Evolutionary conservation across 164 flowering plant species (phyloP).

Genomic region (Nelumbo lutea): DNA sequence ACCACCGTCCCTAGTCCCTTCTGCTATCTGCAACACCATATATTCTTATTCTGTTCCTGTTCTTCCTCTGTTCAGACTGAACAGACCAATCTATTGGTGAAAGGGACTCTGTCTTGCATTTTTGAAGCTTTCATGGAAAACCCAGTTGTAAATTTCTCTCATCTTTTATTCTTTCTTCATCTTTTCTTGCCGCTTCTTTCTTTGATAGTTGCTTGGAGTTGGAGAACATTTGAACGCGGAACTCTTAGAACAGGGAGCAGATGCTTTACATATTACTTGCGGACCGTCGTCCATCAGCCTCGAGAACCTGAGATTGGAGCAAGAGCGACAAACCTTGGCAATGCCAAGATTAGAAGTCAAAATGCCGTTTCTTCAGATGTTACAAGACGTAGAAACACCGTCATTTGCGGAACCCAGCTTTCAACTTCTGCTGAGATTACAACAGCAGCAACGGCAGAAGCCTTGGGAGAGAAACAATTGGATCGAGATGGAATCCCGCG

Average conservation of each 20-base stretch:
- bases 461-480: slow-evolving; percentile 20
- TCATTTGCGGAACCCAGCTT: slow-evolving; percentile 36
- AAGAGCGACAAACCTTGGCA: slow-evolving; percentile 15
- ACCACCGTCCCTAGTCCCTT: too few species aligned
- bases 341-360: slow-evolving; percentile 28
- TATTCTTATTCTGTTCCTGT: background rate
- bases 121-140: background rate
- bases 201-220: slow-evolving; percentile 28
- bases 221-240: slow-evolving; percentile 32
- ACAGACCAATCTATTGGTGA: slow-evolving; percentile 1
- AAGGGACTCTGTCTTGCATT: background rate
- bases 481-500: slow-evolving; percentile 8
- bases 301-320: slow-evolving; percentile 20
- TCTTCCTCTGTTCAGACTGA: slow-evolving; percentile 2
- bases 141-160: background rate
- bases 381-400: slow-evolving; percentile 34
- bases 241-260: slow-evolving; percentile 23
- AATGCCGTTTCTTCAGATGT: slow-evolving; percentile 60
- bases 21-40: background rate
- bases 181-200: background rate
- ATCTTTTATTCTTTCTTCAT: background rate
- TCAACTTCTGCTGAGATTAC: slow-evolving; percentile 36
- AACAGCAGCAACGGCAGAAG: slow-evolving; percentile 19
- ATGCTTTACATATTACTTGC: slow-evolving; percentile 13
- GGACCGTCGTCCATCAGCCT: slow-evolving; percentile 12